These are phyloP conservation scores for Fraxinus quadrangulata DNA, from an alignment of 257 asterid species.

Conservation along the genomic window DNA sequence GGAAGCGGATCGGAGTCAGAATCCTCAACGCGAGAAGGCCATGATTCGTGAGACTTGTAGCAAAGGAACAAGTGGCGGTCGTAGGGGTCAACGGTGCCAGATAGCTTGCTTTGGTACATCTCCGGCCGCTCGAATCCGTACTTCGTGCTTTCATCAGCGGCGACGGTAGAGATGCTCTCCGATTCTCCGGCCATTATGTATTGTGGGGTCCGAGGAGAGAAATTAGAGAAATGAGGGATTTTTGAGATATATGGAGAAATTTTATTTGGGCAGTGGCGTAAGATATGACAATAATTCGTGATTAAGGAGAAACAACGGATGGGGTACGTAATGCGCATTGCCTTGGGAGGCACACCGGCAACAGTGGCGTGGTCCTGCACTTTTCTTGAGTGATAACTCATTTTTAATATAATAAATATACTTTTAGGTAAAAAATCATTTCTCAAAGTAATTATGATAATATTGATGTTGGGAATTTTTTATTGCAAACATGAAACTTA, in stretches of 20 bases:
- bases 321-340: slow-evolving; percentile 33
- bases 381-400: not conserved
- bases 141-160: slow-evolving; percentile 41
- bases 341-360: not conserved
- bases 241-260: slow-evolving; percentile 28
- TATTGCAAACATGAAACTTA: no score
- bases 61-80: slow-evolving; percentile 89
- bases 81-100: slow-evolving; percentile 68
- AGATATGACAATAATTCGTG: slow-evolving; percentile 13
- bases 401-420: no score
- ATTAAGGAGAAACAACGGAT: slow-evolving; percentile 38
- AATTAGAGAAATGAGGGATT: slow-evolving; percentile 8
- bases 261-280: slow-evolving; percentile 22
- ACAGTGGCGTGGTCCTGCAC: not conserved
- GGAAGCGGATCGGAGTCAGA: slow-evolving; percentile 90
- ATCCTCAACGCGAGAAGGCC: slow-evolving; percentile 84
- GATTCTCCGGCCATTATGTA: slow-evolving; percentile 66
- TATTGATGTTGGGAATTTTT: no score
- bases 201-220: slow-evolving; percentile 22
- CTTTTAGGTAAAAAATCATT: no score
- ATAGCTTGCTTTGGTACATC: slow-evolving; percentile 63
- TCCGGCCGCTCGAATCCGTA: slow-evolving; percentile 83
- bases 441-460: no score
- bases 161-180: slow-evolving; percentile 48
- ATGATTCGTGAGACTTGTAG: slow-evolving; percentile 74